phyloP scores from a whole-genome alignment of 1,284 basidiomycete genomes.

The Rugosomyces carneus region DNA sequence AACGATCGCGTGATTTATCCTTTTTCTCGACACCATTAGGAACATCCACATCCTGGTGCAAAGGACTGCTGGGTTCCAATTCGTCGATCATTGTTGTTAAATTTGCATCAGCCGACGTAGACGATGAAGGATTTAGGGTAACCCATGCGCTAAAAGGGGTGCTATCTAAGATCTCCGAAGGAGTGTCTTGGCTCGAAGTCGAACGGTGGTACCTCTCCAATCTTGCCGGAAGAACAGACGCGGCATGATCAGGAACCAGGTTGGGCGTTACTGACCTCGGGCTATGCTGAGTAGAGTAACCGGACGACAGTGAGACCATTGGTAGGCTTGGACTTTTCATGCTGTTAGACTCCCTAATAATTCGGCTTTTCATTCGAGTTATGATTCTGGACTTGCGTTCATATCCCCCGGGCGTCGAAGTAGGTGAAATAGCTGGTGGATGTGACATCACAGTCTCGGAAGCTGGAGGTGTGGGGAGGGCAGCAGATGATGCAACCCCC shows the following conservation, averaged over 20 bases:
- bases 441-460: constrained; percentile 1
- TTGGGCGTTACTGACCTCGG: constrained; percentile 13
- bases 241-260: constrained; percentile 8
- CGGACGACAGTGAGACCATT: neutral
- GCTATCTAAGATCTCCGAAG: constrained; percentile 8
- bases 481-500: constrained; percentile 5
- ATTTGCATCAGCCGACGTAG: constrained; percentile 20
- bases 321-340: neutral
- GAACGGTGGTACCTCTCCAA: constrained; percentile 7
- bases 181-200: neutral
- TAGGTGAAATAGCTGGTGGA: neutral
- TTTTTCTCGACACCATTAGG: constrained; percentile 4
- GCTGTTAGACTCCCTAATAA: neutral
- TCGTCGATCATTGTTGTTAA: constrained; percentile 26
- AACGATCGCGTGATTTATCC: constrained; percentile 6
- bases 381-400: constrained; percentile 7
- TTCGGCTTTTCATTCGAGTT: constrained; percentile 14
- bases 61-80: constrained; percentile 23
- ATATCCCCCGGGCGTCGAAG: neutral
- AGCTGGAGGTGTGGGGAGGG: constrained; percentile 1
- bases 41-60: constrained; percentile 1
- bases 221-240: constrained; percentile 6
- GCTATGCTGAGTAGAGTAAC: constrained; percentile 1
- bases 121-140: constrained; percentile 19
- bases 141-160: constrained; percentile 21